Percentiles rank a stretch among this genome's conserved stretches.
Evolutionary conservation across 2,329 filamentous ascomycete species (phyloP).

Genomic region (Pyrenophora graminea): DNA sequence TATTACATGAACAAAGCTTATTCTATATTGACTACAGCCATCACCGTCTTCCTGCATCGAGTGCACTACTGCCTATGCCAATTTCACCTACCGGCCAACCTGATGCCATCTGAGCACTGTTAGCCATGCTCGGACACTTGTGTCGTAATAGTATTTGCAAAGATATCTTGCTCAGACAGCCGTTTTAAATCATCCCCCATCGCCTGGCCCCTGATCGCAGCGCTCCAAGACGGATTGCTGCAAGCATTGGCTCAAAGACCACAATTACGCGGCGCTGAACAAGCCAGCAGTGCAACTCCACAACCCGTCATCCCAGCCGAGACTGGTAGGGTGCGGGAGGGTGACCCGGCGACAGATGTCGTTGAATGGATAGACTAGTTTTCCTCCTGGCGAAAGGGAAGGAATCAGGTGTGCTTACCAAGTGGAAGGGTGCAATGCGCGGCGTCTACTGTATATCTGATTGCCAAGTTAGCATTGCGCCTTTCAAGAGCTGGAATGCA

Average conservation of each 20-base stretch:
- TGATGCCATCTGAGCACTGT: slow-evolving; percentile 5
- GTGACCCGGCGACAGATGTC: slow-evolving; percentile 69
- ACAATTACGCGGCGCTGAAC: slow-evolving; percentile 53
- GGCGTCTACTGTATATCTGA: background rate
- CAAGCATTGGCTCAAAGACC: slow-evolving; percentile 59
- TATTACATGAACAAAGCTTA: no score
- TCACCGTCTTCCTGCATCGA: background rate
- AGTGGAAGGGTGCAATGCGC: background rate
- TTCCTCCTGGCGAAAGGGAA: slow-evolving; percentile 56
- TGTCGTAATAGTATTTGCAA: slow-evolving; percentile 9
- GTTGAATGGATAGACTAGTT: slow-evolving; percentile 67
- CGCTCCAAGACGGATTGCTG: slow-evolving; percentile 50
- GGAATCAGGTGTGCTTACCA: slow-evolving; percentile 30
- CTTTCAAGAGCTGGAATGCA: slow-evolving; percentile 3
- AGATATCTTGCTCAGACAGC: slow-evolving; percentile 61
- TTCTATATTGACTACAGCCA: no score
- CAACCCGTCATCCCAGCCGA: slow-evolving; percentile 69
- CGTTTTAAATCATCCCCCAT: slow-evolving; percentile 70
- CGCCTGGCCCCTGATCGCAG: slow-evolving; percentile 58
- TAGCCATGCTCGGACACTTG: slow-evolving; percentile 14
- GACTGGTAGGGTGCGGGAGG: slow-evolving; percentile 70
- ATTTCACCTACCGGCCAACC: background rate
- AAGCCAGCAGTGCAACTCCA: slow-evolving; percentile 64
- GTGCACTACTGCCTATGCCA: background rate
- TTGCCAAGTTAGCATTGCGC: slow-evolving; percentile 23